A percentile compares a stretch with the other conserved stretches of the same genome.
phyloP scores from a whole-genome alignment of 2,329 filamentous ascomycete genomes.

The Aspergillus texensis region DNA sequence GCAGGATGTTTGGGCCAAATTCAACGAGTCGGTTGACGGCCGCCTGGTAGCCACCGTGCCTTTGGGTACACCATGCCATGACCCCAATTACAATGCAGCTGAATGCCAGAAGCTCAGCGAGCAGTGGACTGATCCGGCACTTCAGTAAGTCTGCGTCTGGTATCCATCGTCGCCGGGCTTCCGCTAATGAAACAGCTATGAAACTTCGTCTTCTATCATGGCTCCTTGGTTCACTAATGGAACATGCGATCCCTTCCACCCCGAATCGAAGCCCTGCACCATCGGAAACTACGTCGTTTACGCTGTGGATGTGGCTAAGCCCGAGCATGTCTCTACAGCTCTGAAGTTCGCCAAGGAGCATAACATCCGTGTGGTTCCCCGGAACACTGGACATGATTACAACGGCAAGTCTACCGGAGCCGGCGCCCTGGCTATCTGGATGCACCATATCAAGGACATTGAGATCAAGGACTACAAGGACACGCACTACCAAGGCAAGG shows the following conservation, averaged over 20 bases:
- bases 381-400: constrained; percentile 47
- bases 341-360: constrained; percentile 48
- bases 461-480: constrained; percentile 37
- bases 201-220: constrained; percentile 51
- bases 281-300: constrained; percentile 36
- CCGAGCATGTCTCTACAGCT: constrained; percentile 26
- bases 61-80: constrained; percentile 57
- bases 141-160: constrained; percentile 43
- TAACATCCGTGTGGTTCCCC: constrained; percentile 54
- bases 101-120: constrained; percentile 46
- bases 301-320: constrained; percentile 37
- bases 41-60: constrained; percentile 57
- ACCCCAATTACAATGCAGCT: constrained; percentile 49
- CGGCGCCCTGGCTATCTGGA: constrained; percentile 46
- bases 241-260: constrained; percentile 48
- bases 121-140: constrained; percentile 49
- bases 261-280: constrained; percentile 30
- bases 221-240: constrained; percentile 41
- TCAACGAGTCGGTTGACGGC: constrained; percentile 57
- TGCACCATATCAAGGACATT: constrained; percentile 35
- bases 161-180: too few relatives aligned
- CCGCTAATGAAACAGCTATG: constrained; percentile 54
- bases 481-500: constrained; percentile 52
- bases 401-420: constrained; percentile 64
- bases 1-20: constrained; percentile 47